Percentiles rank a stretch among this genome's conserved stretches.
phyloP scores from a whole-genome alignment of 371 early-diverging fungal genomes.

The Mortierella sp. region DNA sequence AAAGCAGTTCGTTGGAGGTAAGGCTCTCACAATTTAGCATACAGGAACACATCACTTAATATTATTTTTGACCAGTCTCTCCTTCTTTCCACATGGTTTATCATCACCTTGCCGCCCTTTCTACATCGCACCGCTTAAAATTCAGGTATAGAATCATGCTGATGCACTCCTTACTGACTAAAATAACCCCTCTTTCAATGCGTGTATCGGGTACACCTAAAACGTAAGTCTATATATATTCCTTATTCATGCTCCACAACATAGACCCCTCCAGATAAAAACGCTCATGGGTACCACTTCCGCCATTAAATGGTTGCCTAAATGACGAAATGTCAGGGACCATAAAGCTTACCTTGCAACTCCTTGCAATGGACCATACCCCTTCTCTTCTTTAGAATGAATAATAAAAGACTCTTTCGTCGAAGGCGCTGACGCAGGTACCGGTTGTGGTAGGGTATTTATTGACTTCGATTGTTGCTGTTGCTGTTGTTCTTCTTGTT shows the following conservation, averaged over 20 bases:
- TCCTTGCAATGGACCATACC: slow-evolving; percentile 1
- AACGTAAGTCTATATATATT: background rate
- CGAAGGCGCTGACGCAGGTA: background rate
- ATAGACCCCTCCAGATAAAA: background rate
- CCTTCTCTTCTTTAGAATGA: slow-evolving; percentile 5
- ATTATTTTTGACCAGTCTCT: background rate
- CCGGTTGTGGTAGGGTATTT: background rate
- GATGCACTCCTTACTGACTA: background rate
- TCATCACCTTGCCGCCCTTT: background rate
- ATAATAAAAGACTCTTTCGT: slow-evolving; percentile 2
- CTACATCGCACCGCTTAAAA: background rate
- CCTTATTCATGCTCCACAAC: background rate
- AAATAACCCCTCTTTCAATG: background rate
- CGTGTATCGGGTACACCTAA: background rate
- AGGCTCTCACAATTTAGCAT: slow-evolving; percentile 5
- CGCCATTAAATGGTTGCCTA: background rate
- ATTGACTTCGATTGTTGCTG: background rate
- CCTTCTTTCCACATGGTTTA: slow-evolving; percentile 10
- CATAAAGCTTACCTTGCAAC: slow-evolving; percentile 23
- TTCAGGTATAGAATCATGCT: background rate
- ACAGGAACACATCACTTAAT: background rate
- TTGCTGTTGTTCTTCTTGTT: slow-evolving; percentile 12
- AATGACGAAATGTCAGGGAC: background rate
- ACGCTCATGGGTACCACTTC: background rate
- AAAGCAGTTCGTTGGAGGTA: slow-evolving; percentile 1